Base-by-base conservation (phyloP, 2,329 filamentous ascomycete species). In the Dactylella cylindrospora region DNA sequence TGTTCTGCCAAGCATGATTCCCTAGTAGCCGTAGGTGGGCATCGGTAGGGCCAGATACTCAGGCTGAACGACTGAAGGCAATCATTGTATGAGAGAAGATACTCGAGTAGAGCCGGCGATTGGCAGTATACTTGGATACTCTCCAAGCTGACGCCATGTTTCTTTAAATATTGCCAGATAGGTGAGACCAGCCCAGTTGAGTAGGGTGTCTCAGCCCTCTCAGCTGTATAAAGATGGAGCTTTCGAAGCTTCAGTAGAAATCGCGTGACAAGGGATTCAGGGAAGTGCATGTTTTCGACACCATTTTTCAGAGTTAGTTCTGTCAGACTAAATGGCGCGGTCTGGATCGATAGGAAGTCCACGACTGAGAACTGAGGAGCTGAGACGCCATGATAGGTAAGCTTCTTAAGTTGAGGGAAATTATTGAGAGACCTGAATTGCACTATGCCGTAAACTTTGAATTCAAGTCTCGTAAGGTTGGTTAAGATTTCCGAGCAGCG, bases 281-380 rank as follows among this genome's bases (percentile, higher is more conserved):
- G 47, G 28, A 52, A 45, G 9, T 38, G 31, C 8, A 26, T 22
- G 12, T 41, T 28, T 41, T 23, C 19, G 6, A 15, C 9, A 26
- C 35, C 28, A 19, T 39, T 19, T 17, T 29, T 46, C 8, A 61
- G 10, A 10, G 10, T 29, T 19, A 61, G 46, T 8, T 15, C 3
- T 5, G 33, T 25, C 8, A 61, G 40, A 13, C 47, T 52, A 29
- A 61, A 61, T 1, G 46, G 46, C 1, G 41, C 54, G 2, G 33
- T 32, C 47, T 60, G 54, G 25, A 26, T 28, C n/a, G 35, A 5
- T 19, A 60, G 28, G 32, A 60, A 60, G n/a, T 51, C 54, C 19
- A 51, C 28, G 31, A 31, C 31, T 1, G 38, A 32, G 4, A 23
- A 13, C 13, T 45, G 39, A 1, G 26, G 12, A 7, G 13, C 25